Conservation (phyloP, 2,329 filamentous ascomycete species). For the Bipolaris zeicola region DNA sequence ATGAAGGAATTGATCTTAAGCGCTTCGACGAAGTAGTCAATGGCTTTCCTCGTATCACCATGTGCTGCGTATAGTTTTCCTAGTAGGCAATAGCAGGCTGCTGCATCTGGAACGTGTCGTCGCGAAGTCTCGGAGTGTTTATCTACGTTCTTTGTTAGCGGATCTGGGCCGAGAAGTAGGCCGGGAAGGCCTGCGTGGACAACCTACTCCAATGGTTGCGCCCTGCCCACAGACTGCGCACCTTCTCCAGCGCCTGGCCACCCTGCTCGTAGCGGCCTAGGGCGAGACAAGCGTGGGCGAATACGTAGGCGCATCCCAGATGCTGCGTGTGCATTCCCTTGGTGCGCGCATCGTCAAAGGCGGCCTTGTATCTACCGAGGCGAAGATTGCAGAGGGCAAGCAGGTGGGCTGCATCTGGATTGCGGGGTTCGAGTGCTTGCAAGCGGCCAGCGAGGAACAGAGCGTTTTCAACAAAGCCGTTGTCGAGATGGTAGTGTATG, state of each 20-base stretch:
- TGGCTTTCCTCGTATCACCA: slow-evolving; percentile 79
- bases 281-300: slow-evolving; percentile 84
- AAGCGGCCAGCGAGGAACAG: slow-evolving; percentile 92
- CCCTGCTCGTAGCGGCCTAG: slow-evolving; percentile 82
- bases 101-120: slow-evolving; percentile 78
- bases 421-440: slow-evolving; percentile 80
- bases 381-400: slow-evolving; percentile 84
- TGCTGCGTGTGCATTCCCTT: slow-evolving; percentile 74
- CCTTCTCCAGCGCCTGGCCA: slow-evolving; percentile 81
- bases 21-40: slow-evolving; percentile 84
- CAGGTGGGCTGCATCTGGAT: slow-evolving; percentile 80
- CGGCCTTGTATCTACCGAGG: slow-evolving; percentile 80
- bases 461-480: slow-evolving; percentile 85
- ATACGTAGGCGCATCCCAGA: slow-evolving; percentile 87
- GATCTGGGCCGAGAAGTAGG: background rate
- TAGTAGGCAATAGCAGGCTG: slow-evolving; percentile 80
- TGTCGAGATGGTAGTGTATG: slow-evolving; percentile 81
- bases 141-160: slow-evolving; percentile 49
- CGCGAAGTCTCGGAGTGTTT: slow-evolving; percentile 77
- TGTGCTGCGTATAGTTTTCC: slow-evolving; percentile 86
- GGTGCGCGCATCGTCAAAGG: slow-evolving; percentile 80
- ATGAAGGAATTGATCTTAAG: slow-evolving; percentile 92
- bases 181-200: background rate
- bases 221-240: slow-evolving; percentile 73
- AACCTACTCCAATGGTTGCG: slow-evolving; percentile 77